Conservation (phyloP, 768 basidiomycete genomes). For the Boletus subcaerulescens region DNA sequence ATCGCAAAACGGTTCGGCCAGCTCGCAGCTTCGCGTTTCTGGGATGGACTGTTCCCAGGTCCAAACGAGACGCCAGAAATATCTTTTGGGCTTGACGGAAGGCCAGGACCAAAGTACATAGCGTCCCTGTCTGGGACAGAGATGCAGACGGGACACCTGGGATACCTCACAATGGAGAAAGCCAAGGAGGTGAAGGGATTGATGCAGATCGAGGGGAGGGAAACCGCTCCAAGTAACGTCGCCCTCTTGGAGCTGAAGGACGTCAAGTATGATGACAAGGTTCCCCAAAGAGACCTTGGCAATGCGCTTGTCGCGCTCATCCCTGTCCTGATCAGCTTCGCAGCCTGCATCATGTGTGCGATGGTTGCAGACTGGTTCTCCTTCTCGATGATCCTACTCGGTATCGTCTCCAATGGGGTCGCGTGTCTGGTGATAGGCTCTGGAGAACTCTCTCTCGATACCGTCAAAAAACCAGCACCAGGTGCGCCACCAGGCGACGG, state of each 20-base stretch:
- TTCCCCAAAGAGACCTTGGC: too few species aligned
- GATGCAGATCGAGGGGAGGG: conserved; percentile 5
- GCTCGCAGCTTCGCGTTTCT: conserved; percentile 27
- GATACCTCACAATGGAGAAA: conserved; percentile 23
- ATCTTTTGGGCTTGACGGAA: conserved; percentile 31
- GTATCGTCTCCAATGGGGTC: conserved; percentile 33
- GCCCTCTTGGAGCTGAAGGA: conserved; percentile 24
- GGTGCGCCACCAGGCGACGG: conserved; percentile 33
- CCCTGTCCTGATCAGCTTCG: conserved; percentile 17
- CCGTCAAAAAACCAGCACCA: conserved; percentile 17
- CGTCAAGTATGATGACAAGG: conserved; percentile 13
- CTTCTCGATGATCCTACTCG: conserved; percentile 33
- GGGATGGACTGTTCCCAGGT: conserved; percentile 34
- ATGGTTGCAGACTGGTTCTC: conserved; percentile 28
- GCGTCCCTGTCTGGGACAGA: conserved; percentile 28
- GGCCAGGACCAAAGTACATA: conserved; percentile 26
- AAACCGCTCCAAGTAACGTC: conserved; percentile 18
- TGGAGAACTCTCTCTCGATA: conserved; percentile 20
- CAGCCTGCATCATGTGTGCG: conserved; percentile 25
- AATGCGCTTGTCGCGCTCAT: conserved; percentile 12
- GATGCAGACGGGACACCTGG: conserved; percentile 31
- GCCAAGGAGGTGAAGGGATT: conserved; percentile 1
- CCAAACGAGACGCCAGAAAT: conserved; percentile 24
- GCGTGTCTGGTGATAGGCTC: conserved; percentile 31
- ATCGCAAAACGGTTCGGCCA: conserved; percentile 33